Percentiles rank a stretch among this genome's conserved stretches.
phyloP scores from a whole-genome alignment of 192 early-diverging fungal species.

The Coemansia sp. region DNA sequence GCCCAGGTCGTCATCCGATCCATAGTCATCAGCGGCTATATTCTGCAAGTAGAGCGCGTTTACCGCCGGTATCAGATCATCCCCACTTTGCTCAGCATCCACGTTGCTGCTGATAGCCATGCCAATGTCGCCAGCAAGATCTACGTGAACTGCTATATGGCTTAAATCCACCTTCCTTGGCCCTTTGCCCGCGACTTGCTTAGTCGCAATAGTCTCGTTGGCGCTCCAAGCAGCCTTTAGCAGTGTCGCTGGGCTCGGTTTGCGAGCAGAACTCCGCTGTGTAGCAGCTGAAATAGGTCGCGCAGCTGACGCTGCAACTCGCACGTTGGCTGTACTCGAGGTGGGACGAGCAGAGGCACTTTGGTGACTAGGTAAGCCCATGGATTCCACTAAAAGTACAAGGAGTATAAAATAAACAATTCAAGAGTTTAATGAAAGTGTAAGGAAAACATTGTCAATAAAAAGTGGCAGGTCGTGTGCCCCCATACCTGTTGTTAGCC shows the following conservation, averaged over 20 bases:
- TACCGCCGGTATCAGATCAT: conserved; percentile 9
- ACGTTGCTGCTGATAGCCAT: conserved; percentile 11
- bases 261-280: neutral
- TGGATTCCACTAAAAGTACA: neutral
- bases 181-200: neutral
- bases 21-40: conserved; percentile 22
- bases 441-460: too few species aligned
- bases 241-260: neutral
- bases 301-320: neutral
- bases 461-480: too few species aligned
- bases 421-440: too few species aligned
- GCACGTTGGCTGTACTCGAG: conserved; percentile 6
- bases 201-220: neutral
- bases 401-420: neutral
- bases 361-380: neutral
- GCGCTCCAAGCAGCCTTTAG: neutral
- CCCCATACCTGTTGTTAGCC: neutral
- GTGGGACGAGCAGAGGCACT: neutral
- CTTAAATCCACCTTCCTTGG: neutral
- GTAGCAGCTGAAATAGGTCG: neutral
- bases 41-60: conserved; percentile 15
- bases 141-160: conserved; percentile 16
- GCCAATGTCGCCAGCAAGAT: conserved; percentile 28
- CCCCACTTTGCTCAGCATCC: neutral
- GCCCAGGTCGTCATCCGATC: conserved; percentile 36